Evolutionary conservation across 2,329 filamentous ascomycete species (phyloP).

Genomic region (Onygenales sp.): DNA sequence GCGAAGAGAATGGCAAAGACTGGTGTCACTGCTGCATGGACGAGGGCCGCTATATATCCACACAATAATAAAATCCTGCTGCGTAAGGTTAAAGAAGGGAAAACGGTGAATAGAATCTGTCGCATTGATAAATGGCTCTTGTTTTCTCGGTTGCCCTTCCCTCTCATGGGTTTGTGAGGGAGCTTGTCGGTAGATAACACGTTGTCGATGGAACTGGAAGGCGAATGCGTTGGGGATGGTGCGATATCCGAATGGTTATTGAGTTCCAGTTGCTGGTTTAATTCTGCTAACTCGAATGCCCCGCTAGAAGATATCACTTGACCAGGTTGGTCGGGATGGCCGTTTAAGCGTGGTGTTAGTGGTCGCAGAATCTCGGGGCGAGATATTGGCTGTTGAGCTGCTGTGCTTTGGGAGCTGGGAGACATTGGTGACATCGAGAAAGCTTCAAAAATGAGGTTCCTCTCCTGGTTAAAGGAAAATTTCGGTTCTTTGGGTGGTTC

Average conservation of each 20-base stretch:
- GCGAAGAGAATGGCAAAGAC: slow-evolving; percentile 69
- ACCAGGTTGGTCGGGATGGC: no score
- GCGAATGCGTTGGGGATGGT: no score
- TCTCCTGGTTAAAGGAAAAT: background rate
- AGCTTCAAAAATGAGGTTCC: background rate
- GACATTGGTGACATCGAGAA: slow-evolving; percentile 1
- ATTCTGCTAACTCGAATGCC: no score
- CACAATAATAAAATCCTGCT: slow-evolving; percentile 48
- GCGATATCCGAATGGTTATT: no score
- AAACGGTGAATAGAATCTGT: slow-evolving; percentile 58
- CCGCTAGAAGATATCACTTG: no score
- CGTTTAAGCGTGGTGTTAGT: background rate
- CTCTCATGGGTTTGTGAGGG: background rate
- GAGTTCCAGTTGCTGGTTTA: no score
- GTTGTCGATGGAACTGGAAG: background rate
- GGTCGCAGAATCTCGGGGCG: background rate
- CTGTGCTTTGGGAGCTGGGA: background rate
- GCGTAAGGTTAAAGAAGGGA: slow-evolving; percentile 50
- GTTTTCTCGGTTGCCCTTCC: background rate
- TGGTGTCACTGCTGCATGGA: slow-evolving; percentile 60
- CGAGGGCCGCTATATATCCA: slow-evolving; percentile 52
- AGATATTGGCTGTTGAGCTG: slow-evolving; percentile 4
- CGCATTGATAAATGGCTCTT: slow-evolving; percentile 26
- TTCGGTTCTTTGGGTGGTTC: background rate
- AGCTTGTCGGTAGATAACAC: background rate